Evolutionary conservation across 441 rosid genomes (phyloP), one percentile per base, ranked within the genome.

Genomic region (Brassica hybrid): DNA sequence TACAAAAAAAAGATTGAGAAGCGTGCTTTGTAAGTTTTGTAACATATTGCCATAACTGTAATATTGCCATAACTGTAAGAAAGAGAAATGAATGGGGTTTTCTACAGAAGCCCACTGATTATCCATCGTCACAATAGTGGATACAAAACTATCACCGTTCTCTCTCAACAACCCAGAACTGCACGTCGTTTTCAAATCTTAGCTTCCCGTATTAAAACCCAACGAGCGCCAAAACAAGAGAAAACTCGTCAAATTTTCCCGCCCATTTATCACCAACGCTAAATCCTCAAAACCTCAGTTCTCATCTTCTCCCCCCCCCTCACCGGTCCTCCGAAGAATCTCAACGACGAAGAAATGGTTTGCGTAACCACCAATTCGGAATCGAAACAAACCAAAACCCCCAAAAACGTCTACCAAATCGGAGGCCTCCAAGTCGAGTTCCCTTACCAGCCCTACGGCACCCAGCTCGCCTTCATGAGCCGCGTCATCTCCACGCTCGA

Each of bases 391-490:
- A 62, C 23, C 23, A 21, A 85, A 80, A 87, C 76, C 72, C 67
- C 84, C 52, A 85, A 83, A 76, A 84, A 81, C 65, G 85, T 74
- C 2, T 82, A 88, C 83, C 89, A 79, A 62, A 79, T 96, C 64
- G 92, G 97, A 6, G 98, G 99, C 12, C 86, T 92, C 54, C 86
- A 81, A 61, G 99, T 96, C 11, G 91, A 89, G 58, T 96, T 96
- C 76, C 99, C 98, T 10, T 92, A 89, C 82, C 92, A 88, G 45
- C 99, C 99, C 7, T 96, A 96, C 79, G 99, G 99, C 1, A 72
- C 98, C 38, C 99, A 96, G 89, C 91, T 93, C 16, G 94, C 97
- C 10, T 96, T 89, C 88, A 93, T 96, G 99, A 90, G 93, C 52
- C 87, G 98, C 45, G 97, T 96, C 82, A 92, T 94, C 21, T 85